Evolutionary conservation across 2,329 filamentous ascomycete genomes (phyloP).

Genomic region (Setomelanomma holmii): DNA sequence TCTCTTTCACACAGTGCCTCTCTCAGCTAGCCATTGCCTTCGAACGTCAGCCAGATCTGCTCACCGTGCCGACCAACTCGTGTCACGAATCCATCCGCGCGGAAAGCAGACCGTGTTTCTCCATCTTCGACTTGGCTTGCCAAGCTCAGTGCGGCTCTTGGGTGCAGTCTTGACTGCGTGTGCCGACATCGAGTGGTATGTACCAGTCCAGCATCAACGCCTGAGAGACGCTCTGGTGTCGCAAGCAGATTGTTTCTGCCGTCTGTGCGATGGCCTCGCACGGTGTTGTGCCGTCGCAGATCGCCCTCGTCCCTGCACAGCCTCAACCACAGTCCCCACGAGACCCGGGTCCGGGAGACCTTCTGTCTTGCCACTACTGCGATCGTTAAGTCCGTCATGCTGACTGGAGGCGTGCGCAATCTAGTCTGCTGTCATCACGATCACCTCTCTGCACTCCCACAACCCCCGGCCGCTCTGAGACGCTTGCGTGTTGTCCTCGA

Average conservation of each 20-base stretch:
- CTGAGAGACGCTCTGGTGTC: constrained; percentile 11
- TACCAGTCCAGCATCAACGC: constrained; percentile 23
- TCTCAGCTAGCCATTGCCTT: neutral
- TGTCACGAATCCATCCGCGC: constrained; percentile 2
- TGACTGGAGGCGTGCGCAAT: constrained; percentile 35
- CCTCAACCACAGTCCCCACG: constrained; percentile 28
- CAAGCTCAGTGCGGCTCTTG: constrained; percentile 35
- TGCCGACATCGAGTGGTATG: constrained; percentile 35
- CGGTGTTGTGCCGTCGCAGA: constrained; percentile 6
- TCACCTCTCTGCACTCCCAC: constrained; percentile 17
- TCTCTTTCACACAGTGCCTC: neutral
- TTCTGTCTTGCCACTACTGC: constrained; percentile 27
- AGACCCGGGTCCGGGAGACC: constrained; percentile 24
- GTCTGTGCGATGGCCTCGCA: constrained; percentile 3
- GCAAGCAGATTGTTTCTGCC: constrained; percentile 3
- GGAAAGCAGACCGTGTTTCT: constrained; percentile 16
- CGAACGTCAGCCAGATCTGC: neutral
- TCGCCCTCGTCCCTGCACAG: constrained; percentile 20
- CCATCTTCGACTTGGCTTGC: constrained; percentile 33
- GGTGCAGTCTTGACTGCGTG: constrained; percentile 23
- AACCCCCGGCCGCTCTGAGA: constrained; percentile 37
- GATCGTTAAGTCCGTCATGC: constrained; percentile 36
- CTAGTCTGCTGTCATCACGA: constrained; percentile 21
- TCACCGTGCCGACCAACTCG: neutral
- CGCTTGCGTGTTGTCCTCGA: constrained; percentile 34